Evolutionary conservation across 768 basidiomycete species (phyloP), one percentile per base, ranked within the genome.

Genomic region (Termitomyces sp.): DNA sequence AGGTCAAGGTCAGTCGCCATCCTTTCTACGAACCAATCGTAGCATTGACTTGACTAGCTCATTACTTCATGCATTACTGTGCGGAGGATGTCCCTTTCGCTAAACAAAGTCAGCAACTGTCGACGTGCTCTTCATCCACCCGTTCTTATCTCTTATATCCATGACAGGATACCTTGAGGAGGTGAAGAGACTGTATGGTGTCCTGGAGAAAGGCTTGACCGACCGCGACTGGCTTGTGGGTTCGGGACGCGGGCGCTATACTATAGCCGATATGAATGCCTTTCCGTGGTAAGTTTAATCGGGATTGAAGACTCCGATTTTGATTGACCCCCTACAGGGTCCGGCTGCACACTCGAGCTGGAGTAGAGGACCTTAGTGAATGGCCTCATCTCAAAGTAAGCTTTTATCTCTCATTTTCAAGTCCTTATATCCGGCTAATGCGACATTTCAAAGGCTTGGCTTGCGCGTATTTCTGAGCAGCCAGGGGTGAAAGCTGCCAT

Each of bases 221-320:
- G 80, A 77, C 45, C 81, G 89, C 10, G 90, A 94, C 41, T 95
- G 78, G 67, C 82, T 96, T 14, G 91, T 81, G n/a, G 93, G 94
- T 19, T 72, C 85, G 3, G 87, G 82, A 1, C 74, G 75, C 57
- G 90, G 88, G 21, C 85, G 81, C 62, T 82, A 80, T 66, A 83
- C 77, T 40, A 70, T 94, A 48, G 92, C 89, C 2, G 90, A 91
- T 64, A 72, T 89, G 58, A 92, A 91, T 58, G 75, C 76, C 3
- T 68, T 80, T 44, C 76, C 87, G 5, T 91, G 87, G 88, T 85
- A 60, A 60, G 67, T 31, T 31, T 31, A 0, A 23, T n/a, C 30
- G 1, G 19, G 28, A 23, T 30, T n/a, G 42, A 14, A 15, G 51
- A 14, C 3, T 15, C 5, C 12, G n/a, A 40, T 50, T 19, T 26